phyloP scores from a whole-genome alignment of 1,139 yeast species.

The Hyphopichia fennica region DNA sequence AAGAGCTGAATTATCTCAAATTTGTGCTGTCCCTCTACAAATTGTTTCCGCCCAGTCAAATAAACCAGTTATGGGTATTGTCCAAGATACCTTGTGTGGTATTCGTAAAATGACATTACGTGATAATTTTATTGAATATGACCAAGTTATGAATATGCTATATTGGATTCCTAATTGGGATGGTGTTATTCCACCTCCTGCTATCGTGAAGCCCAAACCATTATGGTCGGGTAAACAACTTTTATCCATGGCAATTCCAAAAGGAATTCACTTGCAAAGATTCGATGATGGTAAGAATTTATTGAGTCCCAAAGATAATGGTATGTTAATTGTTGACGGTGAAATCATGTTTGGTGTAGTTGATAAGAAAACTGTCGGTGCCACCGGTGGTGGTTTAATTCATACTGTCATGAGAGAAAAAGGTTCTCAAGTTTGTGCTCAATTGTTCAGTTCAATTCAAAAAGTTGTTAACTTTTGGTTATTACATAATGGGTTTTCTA shows the following conservation, averaged over 20 bases:
- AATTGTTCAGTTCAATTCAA: conserved; percentile 88
- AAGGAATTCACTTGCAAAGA: conserved; percentile 91
- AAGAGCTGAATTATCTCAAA: conserved; percentile 89
- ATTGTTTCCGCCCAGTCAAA: conserved; percentile 98
- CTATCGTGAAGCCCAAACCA: conserved; percentile 91
- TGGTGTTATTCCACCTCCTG: conserved; percentile 97
- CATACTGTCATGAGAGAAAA: conserved; percentile 98
- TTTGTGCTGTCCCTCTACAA: conserved; percentile 96
- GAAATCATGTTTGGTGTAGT: conserved; percentile 97
- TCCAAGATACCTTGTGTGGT: conserved; percentile 98
- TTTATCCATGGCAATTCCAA: conserved; percentile 89
- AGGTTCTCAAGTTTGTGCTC: conserved; percentile 89
- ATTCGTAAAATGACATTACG: conserved; percentile 91
- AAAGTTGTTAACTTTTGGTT: conserved; percentile 97
- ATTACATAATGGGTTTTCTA: conserved; percentile 93
- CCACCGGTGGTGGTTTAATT: conserved; percentile 96
- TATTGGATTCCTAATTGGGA: conserved; percentile 99
- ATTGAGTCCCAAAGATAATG: conserved; percentile 82
- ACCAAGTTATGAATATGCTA: conserved; percentile 93
- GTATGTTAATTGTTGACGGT: conserved; percentile 91
- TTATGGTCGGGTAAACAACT: conserved; percentile 98
- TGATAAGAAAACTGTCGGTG: conserved; percentile 97
- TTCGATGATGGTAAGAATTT: conserved; percentile 89
- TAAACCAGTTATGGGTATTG: conserved; percentile 99
- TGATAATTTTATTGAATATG: conserved; percentile 85